Percentiles rank a stretch among this genome's conserved stretches.
These are phyloP conservation scores for Aegilops speltoides DNA, from an alignment of 176 grass and related monocot genomes.

Conservation along the genomic window DNA sequence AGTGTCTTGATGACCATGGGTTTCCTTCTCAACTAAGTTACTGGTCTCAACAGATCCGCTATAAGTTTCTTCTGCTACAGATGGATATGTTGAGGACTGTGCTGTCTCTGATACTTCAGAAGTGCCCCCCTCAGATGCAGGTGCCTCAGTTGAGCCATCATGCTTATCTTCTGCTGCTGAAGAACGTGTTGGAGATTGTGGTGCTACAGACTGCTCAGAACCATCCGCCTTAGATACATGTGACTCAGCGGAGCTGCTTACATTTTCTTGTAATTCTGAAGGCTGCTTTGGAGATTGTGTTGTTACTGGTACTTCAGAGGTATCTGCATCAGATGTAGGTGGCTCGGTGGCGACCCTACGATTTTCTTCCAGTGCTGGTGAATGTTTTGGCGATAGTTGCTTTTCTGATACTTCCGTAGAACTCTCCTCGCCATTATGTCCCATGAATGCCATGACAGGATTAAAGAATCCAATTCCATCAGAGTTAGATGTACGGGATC, in stretches of 20 bases:
- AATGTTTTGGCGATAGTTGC: constrained; percentile 28
- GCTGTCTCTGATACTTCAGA: constrained; percentile 20
- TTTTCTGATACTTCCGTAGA: constrained; percentile 44
- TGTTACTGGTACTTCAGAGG: constrained; percentile 44
- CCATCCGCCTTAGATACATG: constrained; percentile 21
- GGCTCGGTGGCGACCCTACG: constrained; percentile 31
- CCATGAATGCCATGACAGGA: constrained; percentile 94
- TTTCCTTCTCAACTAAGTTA: constrained; percentile 35
- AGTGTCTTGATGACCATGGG: constrained; percentile 27
- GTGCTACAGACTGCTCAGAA: constrained; percentile 23
- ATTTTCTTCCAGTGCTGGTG: constrained; percentile 42
- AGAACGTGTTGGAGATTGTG: constrained; percentile 23
- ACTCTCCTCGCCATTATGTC: constrained; percentile 63
- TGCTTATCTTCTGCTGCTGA: constrained; percentile 29
- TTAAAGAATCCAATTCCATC: constrained; percentile 66
- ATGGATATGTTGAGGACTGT: constrained; percentile 18
- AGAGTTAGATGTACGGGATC: constrained; percentile 42
- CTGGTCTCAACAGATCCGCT: neutral
- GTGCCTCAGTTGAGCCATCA: constrained; percentile 19
- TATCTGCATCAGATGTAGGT: constrained; percentile 38
- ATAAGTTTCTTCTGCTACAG: constrained; percentile 30
- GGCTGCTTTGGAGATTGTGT: constrained; percentile 41
- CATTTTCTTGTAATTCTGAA: constrained; percentile 30
- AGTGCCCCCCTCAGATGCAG: neutral
- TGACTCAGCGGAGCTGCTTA: constrained; percentile 13